Conservation (phyloP, 306 rosid genomes). For the Hylodesmum podocarpum region DNA sequence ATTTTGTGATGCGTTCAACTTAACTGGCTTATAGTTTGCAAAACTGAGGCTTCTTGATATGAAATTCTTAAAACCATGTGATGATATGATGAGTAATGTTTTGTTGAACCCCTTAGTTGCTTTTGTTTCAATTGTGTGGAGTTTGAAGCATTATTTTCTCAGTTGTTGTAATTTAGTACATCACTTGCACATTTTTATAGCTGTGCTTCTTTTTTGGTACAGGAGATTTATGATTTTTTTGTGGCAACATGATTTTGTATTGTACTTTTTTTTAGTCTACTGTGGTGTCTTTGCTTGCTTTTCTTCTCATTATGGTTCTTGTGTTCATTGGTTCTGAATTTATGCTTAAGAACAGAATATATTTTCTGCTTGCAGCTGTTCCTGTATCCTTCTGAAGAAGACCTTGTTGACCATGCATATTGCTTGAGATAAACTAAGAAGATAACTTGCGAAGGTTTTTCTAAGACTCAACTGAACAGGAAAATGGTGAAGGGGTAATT, state of each 20-base stretch:
- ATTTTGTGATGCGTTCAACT: not conserved
- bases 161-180: not conserved
- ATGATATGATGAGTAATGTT: not conserved
- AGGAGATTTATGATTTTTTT: constrained; percentile 1
- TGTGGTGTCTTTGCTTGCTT: constrained; percentile 2
- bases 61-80: not conserved
- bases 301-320: constrained; percentile 19
- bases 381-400: constrained; percentile 75
- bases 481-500: constrained; percentile 26
- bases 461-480: constrained; percentile 25
- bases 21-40: not conserved
- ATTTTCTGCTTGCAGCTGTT: constrained; percentile 68
- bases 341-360: constrained; percentile 51
- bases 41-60: constrained; percentile 9
- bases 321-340: constrained; percentile 39
- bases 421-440: constrained; percentile 24
- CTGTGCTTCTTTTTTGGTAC: not conserved
- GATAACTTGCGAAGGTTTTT: constrained; percentile 25
- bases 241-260: constrained; percentile 5
- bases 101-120: not conserved
- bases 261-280: not conserved
- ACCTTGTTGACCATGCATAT: constrained; percentile 29
- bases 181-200: not conserved
- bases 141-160: not conserved
- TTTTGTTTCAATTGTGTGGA: not conserved